These are phyloP conservation scores for Neoboletus brunneissimus DNA, from an alignment of 768 basidiomycete species.

Conservation along the genomic window DNA sequence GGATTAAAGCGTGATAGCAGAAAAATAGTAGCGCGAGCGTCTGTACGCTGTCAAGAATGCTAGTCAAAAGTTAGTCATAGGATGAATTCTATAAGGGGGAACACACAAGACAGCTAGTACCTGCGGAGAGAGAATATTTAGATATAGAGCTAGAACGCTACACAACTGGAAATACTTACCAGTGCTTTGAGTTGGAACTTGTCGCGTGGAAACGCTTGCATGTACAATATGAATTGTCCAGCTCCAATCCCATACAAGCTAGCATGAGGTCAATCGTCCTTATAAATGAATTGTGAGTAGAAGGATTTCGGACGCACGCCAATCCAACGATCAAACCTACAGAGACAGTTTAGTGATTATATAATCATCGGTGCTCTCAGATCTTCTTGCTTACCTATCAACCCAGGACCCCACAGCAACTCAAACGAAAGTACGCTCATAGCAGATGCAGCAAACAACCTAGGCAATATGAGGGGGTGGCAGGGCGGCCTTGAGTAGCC, in stretches of 20 bases:
- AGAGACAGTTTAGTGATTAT: background rate
- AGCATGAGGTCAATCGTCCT: background rate
- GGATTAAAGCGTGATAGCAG: conserved; percentile 2
- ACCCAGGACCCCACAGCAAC: background rate
- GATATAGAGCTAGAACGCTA: too few relatives aligned
- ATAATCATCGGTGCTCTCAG: background rate
- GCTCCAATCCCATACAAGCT: background rate
- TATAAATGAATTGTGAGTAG: background rate
- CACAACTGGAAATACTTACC: background rate
- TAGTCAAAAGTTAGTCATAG: conserved; percentile 1
- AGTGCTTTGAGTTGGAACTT: background rate
- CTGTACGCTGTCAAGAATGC: conserved; percentile 7
- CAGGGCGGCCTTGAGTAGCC: background rate
- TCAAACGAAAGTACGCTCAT: background rate
- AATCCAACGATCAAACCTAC: background rate
- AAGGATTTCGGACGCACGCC: background rate
- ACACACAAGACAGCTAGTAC: conserved; percentile 2
- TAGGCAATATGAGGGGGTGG: background rate
- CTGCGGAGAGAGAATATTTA: too few relatives aligned
- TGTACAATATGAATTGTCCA: background rate
- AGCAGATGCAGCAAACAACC: background rate
- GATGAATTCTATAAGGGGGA: background rate
- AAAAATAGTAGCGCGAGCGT: background rate
- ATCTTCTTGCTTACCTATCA: background rate
- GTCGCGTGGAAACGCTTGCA: background rate